These are phyloP conservation scores for Flueggea neowawraea DNA, from an alignment of 441 rosid species.

Conservation along the genomic window DNA sequence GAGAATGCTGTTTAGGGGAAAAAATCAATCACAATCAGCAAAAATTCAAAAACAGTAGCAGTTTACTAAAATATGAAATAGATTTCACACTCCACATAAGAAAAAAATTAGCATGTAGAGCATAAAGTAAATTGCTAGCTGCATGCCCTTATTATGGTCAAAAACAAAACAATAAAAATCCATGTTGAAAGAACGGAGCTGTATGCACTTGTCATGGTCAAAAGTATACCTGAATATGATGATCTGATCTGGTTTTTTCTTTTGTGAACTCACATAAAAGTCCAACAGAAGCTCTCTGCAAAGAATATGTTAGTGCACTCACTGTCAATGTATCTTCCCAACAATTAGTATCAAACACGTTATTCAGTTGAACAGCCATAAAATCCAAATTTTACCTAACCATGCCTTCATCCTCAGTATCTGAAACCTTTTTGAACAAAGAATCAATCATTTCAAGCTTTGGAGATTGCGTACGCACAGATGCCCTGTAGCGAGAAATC, in stretches of 20 bases:
- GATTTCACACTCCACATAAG: no score
- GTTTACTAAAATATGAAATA: no score
- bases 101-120: no score
- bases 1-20: no score
- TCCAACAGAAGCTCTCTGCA: slow-evolving; percentile 70
- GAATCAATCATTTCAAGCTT: slow-evolving; percentile 85
- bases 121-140: no score
- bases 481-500: slow-evolving; percentile 74
- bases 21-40: no score
- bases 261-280: slow-evolving; percentile 65
- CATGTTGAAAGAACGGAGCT: no score
- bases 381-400: slow-evolving; percentile 39
- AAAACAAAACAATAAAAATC: no score
- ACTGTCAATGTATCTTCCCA: no score
- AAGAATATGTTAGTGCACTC: neutral
- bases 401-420: slow-evolving; percentile 64
- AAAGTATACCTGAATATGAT: slow-evolving; percentile 67
- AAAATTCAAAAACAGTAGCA: no score
- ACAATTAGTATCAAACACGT: no score
- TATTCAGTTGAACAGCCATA: neutral
- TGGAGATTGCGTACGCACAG: slow-evolving; percentile 76
- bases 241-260: slow-evolving; percentile 78
- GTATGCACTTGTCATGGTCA: neutral
- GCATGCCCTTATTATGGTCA: no score
- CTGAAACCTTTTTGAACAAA: slow-evolving; percentile 51